Conservation (phyloP, 495 filamentous ascomycete species). For the Acidomyces sp. region DNA sequence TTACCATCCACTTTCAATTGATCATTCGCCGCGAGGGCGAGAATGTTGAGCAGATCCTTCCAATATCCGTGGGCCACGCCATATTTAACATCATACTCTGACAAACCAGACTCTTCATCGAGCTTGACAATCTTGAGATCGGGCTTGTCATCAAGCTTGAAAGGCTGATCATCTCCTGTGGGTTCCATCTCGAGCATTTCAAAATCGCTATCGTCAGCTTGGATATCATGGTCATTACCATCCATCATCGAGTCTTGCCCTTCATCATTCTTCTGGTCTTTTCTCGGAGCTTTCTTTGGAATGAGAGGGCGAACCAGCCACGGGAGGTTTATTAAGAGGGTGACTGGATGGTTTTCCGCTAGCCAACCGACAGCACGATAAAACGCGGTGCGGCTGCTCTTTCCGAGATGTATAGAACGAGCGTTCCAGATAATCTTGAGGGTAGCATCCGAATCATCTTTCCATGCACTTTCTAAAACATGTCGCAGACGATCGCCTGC, state of each 20-base stretch:
- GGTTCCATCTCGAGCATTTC: constrained; percentile 19
- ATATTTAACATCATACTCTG: constrained; percentile 23
- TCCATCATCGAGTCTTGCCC: constrained; percentile 12
- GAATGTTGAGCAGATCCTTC: constrained; percentile 38
- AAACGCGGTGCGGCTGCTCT: constrained; percentile 27
- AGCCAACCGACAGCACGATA: constrained; percentile 39
- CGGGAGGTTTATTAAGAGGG: constrained; percentile 31
- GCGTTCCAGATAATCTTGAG: constrained; percentile 40
- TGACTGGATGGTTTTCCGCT: constrained; percentile 31
- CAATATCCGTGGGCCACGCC: constrained; percentile 38
- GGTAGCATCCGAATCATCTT: constrained; percentile 29
- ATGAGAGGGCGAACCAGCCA: constrained; percentile 37
- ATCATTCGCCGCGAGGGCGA: constrained; percentile 30
- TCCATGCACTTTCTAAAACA: constrained; percentile 32
- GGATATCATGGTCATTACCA: constrained; percentile 18
- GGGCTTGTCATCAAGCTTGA: constrained; percentile 7
- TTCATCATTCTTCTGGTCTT: constrained; percentile 17
- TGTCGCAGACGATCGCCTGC: constrained; percentile 22
- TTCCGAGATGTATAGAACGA: constrained; percentile 39
- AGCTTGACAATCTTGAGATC: constrained; percentile 8
- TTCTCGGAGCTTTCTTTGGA: constrained; percentile 29
- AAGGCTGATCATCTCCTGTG: constrained; percentile 7
- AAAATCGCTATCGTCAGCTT: constrained; percentile 24
- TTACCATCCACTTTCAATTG: constrained; percentile 25
- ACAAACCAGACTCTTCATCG: constrained; percentile 9